phyloP scores from a whole-genome alignment of 106 monocot species.

The Dioscorea zingiberensis region DNA sequence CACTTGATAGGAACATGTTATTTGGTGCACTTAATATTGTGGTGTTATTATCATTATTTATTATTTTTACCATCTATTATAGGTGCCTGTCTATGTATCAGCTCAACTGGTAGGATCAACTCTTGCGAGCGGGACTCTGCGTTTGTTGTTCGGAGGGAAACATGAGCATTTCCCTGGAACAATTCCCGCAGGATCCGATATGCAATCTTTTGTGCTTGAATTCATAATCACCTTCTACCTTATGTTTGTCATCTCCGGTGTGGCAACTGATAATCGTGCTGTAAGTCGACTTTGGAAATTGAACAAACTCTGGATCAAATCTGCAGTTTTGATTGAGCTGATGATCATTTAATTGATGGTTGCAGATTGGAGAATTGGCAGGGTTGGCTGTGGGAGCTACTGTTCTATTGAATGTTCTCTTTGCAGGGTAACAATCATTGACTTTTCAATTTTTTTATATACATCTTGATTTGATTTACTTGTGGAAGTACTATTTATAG shows the following conservation, averaged over 20 bases:
- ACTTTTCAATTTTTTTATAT: too few species aligned
- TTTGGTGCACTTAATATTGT: neutral
- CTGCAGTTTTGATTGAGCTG: too few species aligned
- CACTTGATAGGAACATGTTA: neutral
- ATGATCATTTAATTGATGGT: too few species aligned
- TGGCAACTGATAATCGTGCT: slow-evolving; percentile 75
- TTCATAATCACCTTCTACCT: slow-evolving; percentile 87
- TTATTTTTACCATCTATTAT: too few species aligned
- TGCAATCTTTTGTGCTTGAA: slow-evolving; percentile 63
- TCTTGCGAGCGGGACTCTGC: slow-evolving; percentile 59
- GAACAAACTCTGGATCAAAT: too few species aligned
- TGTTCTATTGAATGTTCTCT: slow-evolving; percentile 50
- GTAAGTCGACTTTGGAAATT: slow-evolving; percentile 16
- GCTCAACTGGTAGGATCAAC: slow-evolving; percentile 59
- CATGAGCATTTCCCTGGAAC: slow-evolving; percentile 52
- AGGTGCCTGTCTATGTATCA: slow-evolving; percentile 53
- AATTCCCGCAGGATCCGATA: slow-evolving; percentile 47
- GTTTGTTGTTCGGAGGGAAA: slow-evolving; percentile 48
- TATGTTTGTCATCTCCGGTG: slow-evolving; percentile 94
- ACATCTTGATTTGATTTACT: too few species aligned
- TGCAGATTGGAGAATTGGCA: slow-evolving; percentile 81
- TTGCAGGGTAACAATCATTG: slow-evolving; percentile 40
- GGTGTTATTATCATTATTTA: neutral
- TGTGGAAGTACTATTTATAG: too few species aligned
- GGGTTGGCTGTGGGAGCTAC: slow-evolving; percentile 76